Percentiles rank a stretch among this genome's conserved stretches.
Conservation (phyloP, 176 grass and related monocot genomes). For the Triticum dicoccoides region DNA sequence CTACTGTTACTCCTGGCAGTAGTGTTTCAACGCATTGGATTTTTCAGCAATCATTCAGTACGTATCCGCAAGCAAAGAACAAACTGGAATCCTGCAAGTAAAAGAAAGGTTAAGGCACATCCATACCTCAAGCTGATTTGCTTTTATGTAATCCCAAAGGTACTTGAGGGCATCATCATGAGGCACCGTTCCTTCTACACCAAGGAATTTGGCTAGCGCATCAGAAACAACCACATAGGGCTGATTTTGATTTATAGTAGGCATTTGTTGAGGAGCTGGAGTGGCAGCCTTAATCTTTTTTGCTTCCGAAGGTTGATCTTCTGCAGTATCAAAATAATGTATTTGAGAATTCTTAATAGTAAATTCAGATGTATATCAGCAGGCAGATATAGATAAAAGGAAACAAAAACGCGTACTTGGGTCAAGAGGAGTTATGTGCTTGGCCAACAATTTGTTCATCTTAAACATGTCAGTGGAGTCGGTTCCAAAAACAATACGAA, state of each 20-base stretch:
- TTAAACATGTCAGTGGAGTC: slow-evolving; percentile 99
- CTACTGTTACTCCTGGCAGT: not conserved
- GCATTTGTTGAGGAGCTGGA: slow-evolving; percentile 28
- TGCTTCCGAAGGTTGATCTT: slow-evolving; percentile 38
- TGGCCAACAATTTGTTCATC: slow-evolving; percentile 99
- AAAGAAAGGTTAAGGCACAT: not conserved
- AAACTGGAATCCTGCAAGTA: not conserved
- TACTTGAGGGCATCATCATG: slow-evolving; percentile 64
- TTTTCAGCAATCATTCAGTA: not conserved
- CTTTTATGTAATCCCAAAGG: slow-evolving; percentile 87
- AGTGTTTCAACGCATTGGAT: not conserved
- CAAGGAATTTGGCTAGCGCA: slow-evolving; percentile 79
- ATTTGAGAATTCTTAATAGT: slow-evolving; percentile 14
- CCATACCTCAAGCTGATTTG: slow-evolving; percentile 85
- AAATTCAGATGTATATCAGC: slow-evolving; percentile 15
- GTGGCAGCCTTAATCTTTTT: slow-evolving; percentile 53
- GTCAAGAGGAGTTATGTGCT: slow-evolving; percentile 91
- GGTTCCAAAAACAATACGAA: slow-evolving; percentile 85
- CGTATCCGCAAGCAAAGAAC: not conserved
- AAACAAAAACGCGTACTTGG: slow-evolving; percentile 42
- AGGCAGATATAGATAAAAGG: slow-evolving; percentile 17
- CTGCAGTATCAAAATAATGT: slow-evolving; percentile 39
- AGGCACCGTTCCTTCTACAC: slow-evolving; percentile 48
- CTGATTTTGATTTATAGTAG: slow-evolving; percentile 42
- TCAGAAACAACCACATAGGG: slow-evolving; percentile 62